Evolutionary conservation across 2,329 filamentous ascomycete species (phyloP).

Genomic region (Madurella fahalii): DNA sequence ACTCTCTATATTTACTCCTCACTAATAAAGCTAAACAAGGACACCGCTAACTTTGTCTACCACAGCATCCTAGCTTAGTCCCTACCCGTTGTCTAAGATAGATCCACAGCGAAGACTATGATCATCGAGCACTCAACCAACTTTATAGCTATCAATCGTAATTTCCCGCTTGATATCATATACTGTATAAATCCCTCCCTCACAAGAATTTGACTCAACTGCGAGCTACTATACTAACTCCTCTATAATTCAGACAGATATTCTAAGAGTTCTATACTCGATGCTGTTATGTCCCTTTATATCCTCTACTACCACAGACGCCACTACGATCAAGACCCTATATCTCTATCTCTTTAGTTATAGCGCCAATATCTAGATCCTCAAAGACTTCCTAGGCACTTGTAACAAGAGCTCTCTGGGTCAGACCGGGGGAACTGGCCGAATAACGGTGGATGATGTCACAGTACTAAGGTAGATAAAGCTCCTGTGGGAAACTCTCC

Average conservation of each 20-base stretch:
- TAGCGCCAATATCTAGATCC: constrained; percentile 33
- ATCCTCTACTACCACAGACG: constrained; percentile 4
- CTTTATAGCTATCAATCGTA: constrained; percentile 32
- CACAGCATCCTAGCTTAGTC: constrained; percentile 33
- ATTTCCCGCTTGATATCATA: constrained; percentile 34
- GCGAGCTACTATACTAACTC: no score
- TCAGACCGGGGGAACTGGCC: no score
- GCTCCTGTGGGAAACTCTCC: no score
- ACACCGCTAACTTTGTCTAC: constrained; percentile 40
- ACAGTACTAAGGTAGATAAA: no score
- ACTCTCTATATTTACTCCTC: constrained; percentile 35
- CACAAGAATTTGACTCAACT: no score
- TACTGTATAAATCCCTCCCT: constrained; percentile 23
- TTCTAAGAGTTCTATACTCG: constrained; percentile 33
- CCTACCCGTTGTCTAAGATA: constrained; percentile 16
- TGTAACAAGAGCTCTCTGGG: no score
- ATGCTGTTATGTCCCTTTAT: constrained; percentile 24
- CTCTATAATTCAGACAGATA: constrained; percentile 26
- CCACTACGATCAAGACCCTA: constrained; percentile 32
- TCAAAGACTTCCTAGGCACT: constrained; percentile 35
- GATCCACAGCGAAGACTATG: constrained; percentile 24
- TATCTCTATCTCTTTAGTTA: constrained; percentile 32
- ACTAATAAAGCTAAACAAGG: constrained; percentile 34
- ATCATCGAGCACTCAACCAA: constrained; percentile 38
- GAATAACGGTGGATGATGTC: no score